These are phyloP conservation scores for Suillus americanus DNA, from an alignment of 768 basidiomycete species.

Conservation along the genomic window DNA sequence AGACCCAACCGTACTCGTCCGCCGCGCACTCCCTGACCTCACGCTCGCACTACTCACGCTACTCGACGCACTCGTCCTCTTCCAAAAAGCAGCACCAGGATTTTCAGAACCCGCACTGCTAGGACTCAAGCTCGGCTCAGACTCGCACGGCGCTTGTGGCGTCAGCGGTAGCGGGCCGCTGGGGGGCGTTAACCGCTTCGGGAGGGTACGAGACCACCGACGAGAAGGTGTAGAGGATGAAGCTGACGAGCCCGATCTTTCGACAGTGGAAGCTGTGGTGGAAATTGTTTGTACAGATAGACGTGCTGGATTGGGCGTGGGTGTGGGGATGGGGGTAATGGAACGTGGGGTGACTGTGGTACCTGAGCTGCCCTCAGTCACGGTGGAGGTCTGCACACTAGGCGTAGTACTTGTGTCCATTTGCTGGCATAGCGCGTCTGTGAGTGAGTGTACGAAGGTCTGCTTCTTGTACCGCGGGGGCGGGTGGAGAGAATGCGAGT, in stretches of 20 bases:
- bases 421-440: constrained; percentile 12
- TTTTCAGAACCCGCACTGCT: constrained; percentile 35
- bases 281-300: neutral
- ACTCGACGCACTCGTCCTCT: constrained; percentile 47
- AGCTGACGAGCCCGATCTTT: constrained; percentile 21
- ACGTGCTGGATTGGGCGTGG: neutral
- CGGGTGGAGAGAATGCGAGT: constrained; percentile 32
- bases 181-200: constrained; percentile 56
- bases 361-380: neutral
- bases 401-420: constrained; percentile 19
- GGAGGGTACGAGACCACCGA: constrained; percentile 56
- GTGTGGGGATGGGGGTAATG: neutral
- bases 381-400: constrained; percentile 13
- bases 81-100: constrained; percentile 39
- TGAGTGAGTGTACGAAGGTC: constrained; percentile 4
- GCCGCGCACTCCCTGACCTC: constrained; percentile 6
- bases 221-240: constrained; percentile 29
- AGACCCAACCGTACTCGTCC: neutral
- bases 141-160: constrained; percentile 42
- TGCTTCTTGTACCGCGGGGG: constrained; percentile 32
- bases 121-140: neutral
- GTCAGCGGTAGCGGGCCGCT: constrained; percentile 40
- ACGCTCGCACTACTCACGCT: constrained; percentile 44
- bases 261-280: constrained; percentile 15
- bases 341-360: neutral